Conservation (phyloP, 1,284 basidiomycete genomes). For the Ganoderma sinense region DNA sequence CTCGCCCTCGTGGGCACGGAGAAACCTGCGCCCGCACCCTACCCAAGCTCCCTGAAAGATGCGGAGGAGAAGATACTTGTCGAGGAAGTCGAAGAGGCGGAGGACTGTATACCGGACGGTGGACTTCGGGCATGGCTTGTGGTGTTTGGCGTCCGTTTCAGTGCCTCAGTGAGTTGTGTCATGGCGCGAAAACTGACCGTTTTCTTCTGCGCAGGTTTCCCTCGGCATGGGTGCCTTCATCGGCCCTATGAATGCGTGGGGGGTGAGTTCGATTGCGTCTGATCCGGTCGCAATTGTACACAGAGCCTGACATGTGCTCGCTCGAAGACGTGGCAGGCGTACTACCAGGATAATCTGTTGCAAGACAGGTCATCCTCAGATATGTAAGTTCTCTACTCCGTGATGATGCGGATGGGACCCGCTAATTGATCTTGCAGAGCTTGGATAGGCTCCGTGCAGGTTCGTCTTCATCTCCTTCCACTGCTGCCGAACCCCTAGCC, state of each 20-base stretch:
- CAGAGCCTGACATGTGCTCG: not conserved
- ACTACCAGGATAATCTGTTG: not conserved
- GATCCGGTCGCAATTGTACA: not conserved
- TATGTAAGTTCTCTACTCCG: not conserved
- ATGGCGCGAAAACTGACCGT: not conserved
- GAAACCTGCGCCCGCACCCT: not conserved
- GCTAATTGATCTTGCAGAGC: not conserved
- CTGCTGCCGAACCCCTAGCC: too few species aligned
- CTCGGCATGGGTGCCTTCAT: not conserved
- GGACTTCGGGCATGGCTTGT: not conserved
- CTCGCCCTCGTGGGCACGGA: not conserved
- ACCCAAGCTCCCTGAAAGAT: not conserved
- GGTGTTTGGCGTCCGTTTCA: not conserved
- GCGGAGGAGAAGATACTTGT: not conserved
- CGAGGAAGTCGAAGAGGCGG: not conserved
- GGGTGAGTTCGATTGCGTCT: not conserved
- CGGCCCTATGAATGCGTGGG: not conserved
- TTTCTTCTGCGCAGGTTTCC: not conserved
- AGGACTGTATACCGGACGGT: not conserved
- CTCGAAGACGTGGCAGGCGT: not conserved
- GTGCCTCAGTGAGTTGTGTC: not conserved
- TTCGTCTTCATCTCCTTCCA: not conserved
- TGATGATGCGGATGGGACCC: too few species aligned
- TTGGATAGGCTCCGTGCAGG: not conserved
- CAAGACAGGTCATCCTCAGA: not conserved